These are phyloP conservation scores for Solanum megistacrolobum DNA, from an alignment of 257 asterid genomes.

Conservation along the genomic window DNA sequence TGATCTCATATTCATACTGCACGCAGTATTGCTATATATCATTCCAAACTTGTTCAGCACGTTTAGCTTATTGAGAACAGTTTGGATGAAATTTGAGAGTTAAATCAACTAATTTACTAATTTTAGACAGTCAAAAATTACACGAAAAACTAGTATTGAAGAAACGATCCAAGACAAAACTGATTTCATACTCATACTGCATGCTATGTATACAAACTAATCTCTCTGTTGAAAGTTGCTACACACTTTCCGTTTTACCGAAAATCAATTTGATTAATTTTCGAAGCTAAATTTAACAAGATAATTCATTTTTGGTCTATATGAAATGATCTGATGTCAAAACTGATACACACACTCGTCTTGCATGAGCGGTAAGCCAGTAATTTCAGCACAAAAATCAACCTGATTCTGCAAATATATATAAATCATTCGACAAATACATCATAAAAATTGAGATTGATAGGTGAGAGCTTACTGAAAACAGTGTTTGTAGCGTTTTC, in stretches of 20 bases:
- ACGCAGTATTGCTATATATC: not conserved
- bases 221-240: not conserved
- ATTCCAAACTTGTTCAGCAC: not conserved
- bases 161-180: not conserved
- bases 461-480: not conserved
- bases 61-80: not conserved
- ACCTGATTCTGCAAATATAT: not conserved
- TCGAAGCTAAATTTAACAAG: not conserved
- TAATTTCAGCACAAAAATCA: not conserved
- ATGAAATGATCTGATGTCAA: not conserved
- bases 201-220: not conserved
- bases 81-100: not conserved
- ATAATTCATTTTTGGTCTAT: not conserved
- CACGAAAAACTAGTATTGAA: not conserved
- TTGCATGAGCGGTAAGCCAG: not conserved
- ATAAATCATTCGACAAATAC: not conserved
- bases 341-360: not conserved
- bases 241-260: not conserved
- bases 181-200: not conserved
- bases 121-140: not conserved
- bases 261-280: not conserved
- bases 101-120: not conserved
- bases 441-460: no score
- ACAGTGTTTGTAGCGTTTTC: not conserved
- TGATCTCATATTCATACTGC: not conserved